Conservation (phyloP, 164 flowering plant species). For the Stephania japonica region DNA sequence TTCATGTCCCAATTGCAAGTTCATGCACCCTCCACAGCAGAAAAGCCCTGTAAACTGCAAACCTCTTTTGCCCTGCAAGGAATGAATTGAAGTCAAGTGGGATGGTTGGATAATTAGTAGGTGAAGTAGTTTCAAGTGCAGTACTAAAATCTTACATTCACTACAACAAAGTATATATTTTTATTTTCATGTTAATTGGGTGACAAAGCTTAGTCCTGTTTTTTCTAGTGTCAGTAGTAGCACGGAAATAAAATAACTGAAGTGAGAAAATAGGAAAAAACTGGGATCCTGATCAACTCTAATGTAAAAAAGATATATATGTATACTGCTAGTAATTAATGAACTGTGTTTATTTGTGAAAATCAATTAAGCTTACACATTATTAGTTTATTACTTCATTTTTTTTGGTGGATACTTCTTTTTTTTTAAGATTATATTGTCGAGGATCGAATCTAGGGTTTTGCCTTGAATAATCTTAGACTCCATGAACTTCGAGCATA, state of each 20-base stretch:
- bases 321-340: background rate
- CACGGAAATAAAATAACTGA: background rate
- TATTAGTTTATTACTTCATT: too few relatives aligned
- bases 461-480: too few relatives aligned
- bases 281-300: background rate
- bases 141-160: background rate
- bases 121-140: background rate
- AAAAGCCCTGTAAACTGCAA: conserved; percentile 27
- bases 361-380: too few relatives aligned
- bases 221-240: background rate
- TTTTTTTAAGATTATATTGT: too few relatives aligned
- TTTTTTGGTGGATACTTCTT: too few relatives aligned
- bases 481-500: too few relatives aligned
- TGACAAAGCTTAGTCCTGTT: background rate
- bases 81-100: background rate
- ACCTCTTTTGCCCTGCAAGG: conserved; percentile 38
- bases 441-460: too few relatives aligned
- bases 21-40: conserved; percentile 57
- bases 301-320: background rate
- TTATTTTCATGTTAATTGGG: background rate
- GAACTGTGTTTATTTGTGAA: background rate
- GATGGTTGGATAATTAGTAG: background rate
- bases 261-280: background rate
- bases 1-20: conserved; percentile 88
- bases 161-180: background rate